Percentiles rank a stretch among this genome's conserved stretches.
These are phyloP conservation scores for Blepharisma stoltei DNA, from an alignment of 73 alveolate species.

Conservation along the genomic window DNA sequence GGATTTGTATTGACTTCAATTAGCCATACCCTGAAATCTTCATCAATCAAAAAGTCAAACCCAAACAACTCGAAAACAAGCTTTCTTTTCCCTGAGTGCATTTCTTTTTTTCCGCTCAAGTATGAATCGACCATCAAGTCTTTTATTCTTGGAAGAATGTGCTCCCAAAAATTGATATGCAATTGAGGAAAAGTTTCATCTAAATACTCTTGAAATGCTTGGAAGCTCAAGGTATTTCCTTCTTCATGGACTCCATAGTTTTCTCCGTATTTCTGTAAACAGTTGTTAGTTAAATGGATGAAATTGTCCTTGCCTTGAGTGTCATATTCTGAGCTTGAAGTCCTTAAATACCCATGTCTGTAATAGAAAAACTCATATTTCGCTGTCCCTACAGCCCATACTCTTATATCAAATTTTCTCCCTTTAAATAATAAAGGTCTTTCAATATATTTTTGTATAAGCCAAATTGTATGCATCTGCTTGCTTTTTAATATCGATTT, in stretches of 20 bases:
- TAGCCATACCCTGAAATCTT: slow-evolving; percentile 9
- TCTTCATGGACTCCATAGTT: slow-evolving; percentile 79
- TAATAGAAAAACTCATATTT: slow-evolving; percentile 61
- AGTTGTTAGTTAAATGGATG: slow-evolving; percentile 87
- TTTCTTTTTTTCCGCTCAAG: slow-evolving; percentile 57
- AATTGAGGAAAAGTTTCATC: slow-evolving; percentile 64
- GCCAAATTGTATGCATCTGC: slow-evolving; percentile 53
- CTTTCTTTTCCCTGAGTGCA: slow-evolving; percentile 70
- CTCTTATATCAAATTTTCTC: slow-evolving; percentile 91
- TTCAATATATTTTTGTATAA: slow-evolving; percentile 88
- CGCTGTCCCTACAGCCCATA: slow-evolving; percentile 79
- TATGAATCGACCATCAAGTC: slow-evolving; percentile 77
- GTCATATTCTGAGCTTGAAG: slow-evolving; percentile 65
- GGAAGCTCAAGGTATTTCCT: slow-evolving; percentile 81
- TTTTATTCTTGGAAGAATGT: slow-evolving; percentile 77
- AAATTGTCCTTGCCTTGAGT: slow-evolving; percentile 59
- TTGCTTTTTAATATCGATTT: slow-evolving; percentile 43
- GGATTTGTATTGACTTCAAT: slow-evolving; percentile 24
- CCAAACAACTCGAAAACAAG: slow-evolving; percentile 70
- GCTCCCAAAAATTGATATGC: slow-evolving; percentile 67
- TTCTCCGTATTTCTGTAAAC: slow-evolving; percentile 71
- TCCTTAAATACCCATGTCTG: slow-evolving; percentile 79
- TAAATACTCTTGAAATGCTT: slow-evolving; percentile 61
- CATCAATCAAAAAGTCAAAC: slow-evolving; percentile 23
- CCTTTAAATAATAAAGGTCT: slow-evolving; percentile 81